phyloP scores from a whole-genome alignment of 2,329 filamentous ascomycete genomes.

The Achaetomium macrosporum region DNA sequence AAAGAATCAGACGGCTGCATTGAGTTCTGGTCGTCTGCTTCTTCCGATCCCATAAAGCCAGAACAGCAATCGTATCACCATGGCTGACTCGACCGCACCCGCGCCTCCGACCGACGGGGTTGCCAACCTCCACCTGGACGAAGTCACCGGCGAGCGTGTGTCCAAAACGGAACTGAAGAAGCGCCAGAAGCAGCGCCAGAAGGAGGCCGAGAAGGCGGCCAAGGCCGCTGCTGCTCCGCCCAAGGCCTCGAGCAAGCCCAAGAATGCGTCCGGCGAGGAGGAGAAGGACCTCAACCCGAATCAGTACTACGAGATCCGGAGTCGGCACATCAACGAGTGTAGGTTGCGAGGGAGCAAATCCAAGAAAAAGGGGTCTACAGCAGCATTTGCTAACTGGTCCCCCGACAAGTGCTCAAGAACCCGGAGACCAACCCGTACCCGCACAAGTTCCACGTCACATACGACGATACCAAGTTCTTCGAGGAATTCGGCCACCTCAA shows the following conservation, averaged over 20 bases:
- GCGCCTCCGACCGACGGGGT: constrained; percentile 45
- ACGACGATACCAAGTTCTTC: constrained; percentile 74
- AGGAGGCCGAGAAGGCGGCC: constrained; percentile 82
- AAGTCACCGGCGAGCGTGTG: constrained; percentile 77
- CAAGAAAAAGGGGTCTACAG: too few species aligned
- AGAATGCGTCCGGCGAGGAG: constrained; percentile 55
- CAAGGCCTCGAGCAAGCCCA: constrained; percentile 46
- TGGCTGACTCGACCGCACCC: constrained; percentile 25
- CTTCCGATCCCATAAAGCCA: background rate
- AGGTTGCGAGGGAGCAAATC: constrained; percentile 5
- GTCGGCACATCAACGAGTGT: constrained; percentile 65
- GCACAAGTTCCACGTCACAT: constrained; percentile 85
- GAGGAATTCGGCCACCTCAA: constrained; percentile 73
- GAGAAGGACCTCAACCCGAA: constrained; percentile 54
- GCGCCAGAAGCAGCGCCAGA: constrained; percentile 83
- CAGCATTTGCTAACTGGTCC: background rate
- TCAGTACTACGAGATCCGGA: constrained; percentile 93
- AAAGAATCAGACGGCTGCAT: constrained; percentile 6
- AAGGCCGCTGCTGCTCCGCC: constrained; percentile 58
- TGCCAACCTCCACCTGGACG: constrained; percentile 77
- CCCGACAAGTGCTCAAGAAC: constrained; percentile 51
- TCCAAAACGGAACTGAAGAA: constrained; percentile 92
- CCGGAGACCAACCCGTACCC: constrained; percentile 81
- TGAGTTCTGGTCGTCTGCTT: background rate
- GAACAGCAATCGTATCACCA: constrained; percentile 5